These are phyloP conservation scores for Astrothelium subdiscretum DNA, from an alignment of 495 filamentous ascomycete genomes.

Conservation along the genomic window DNA sequence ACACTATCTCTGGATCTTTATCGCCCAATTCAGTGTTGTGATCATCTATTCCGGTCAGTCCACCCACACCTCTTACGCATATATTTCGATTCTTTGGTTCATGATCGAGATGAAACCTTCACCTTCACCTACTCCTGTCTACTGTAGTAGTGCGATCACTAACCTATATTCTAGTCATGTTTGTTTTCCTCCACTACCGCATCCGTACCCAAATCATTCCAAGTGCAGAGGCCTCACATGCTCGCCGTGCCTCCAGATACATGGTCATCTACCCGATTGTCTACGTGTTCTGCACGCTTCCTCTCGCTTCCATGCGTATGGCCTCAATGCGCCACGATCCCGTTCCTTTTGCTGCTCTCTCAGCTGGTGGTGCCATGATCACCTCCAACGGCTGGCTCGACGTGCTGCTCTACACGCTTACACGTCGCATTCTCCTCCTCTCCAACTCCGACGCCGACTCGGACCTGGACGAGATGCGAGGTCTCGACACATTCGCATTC, in stretches of 20 bases:
- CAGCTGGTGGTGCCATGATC: constrained; percentile 58
- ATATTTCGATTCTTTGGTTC: not conserved
- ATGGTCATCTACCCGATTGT: constrained; percentile 69
- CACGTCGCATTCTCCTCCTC: constrained; percentile 39
- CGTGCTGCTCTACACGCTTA: constrained; percentile 59
- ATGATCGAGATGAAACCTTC: too few species aligned
- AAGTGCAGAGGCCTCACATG: constrained; percentile 11
- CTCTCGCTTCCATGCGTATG: constrained; percentile 60
- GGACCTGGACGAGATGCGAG: not conserved
- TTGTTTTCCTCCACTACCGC: constrained; percentile 40
- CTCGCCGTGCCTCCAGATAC: constrained; percentile 42
- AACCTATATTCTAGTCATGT: constrained; percentile 34
- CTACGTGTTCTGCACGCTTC: constrained; percentile 60
- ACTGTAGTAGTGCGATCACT: not conserved
- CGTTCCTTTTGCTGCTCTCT: constrained; percentile 49
- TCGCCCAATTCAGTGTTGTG: constrained; percentile 53
- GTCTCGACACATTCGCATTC: constrained; percentile 13
- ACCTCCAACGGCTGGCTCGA: constrained; percentile 66
- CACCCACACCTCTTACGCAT: not conserved
- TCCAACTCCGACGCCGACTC: constrained; percentile 28
- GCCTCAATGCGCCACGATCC: constrained; percentile 45
- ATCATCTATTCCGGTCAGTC: constrained; percentile 41
- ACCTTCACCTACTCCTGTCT: too few species aligned
- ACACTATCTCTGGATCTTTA: constrained; percentile 74
- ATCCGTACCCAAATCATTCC: constrained; percentile 29